Percentiles rank a stretch among this genome's conserved stretches.
phyloP scores from a whole-genome alignment of 2,329 filamentous ascomycete species.

The Stromatinia cepivora region DNA sequence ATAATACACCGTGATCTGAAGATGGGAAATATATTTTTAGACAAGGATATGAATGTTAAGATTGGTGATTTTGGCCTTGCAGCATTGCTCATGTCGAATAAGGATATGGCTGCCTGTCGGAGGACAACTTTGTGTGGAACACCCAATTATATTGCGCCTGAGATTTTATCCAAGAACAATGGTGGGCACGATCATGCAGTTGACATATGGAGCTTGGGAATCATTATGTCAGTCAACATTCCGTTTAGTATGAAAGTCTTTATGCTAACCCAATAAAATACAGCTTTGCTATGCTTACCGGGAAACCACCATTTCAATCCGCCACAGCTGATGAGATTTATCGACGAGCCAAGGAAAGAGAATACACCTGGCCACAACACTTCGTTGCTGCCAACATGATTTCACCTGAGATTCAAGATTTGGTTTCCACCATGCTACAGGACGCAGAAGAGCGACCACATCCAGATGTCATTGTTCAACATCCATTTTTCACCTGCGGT shows the following conservation, averaged over 20 bases:
- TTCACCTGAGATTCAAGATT: slow-evolving; percentile 72
- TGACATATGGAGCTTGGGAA: slow-evolving; percentile 96
- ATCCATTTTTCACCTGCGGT: slow-evolving; percentile 75
- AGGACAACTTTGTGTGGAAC: slow-evolving; percentile 95
- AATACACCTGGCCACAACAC: slow-evolving; percentile 76
- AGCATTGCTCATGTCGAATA: slow-evolving; percentile 85
- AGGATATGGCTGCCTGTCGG: slow-evolving; percentile 77
- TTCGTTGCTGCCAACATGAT: slow-evolving; percentile 68
- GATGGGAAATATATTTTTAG: slow-evolving; percentile 96
- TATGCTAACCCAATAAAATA: slow-evolving; percentile 31
- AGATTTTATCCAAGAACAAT: slow-evolving; percentile 91
- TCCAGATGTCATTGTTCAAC: slow-evolving; percentile 75
- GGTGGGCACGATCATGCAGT: slow-evolving; percentile 97
- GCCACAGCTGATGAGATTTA: slow-evolving; percentile 86
- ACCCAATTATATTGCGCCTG: slow-evolving; percentile 96
- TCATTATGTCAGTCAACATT: slow-evolving; percentile 72
- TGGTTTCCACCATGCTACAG: slow-evolving; percentile 74
- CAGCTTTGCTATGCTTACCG: slow-evolving; percentile 93
- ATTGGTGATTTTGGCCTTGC: slow-evolving; percentile 96
- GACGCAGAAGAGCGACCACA: slow-evolving; percentile 73
- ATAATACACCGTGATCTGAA: slow-evolving; percentile 97
- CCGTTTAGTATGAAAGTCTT: slow-evolving; percentile 15
- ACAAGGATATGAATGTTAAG: slow-evolving; percentile 94
- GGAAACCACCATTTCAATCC: slow-evolving; percentile 94
- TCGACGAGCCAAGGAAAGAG: slow-evolving; percentile 65